Base-by-base conservation (phyloP, 495 filamentous ascomycete genomes). In the Chaetomium tenue region DNA sequence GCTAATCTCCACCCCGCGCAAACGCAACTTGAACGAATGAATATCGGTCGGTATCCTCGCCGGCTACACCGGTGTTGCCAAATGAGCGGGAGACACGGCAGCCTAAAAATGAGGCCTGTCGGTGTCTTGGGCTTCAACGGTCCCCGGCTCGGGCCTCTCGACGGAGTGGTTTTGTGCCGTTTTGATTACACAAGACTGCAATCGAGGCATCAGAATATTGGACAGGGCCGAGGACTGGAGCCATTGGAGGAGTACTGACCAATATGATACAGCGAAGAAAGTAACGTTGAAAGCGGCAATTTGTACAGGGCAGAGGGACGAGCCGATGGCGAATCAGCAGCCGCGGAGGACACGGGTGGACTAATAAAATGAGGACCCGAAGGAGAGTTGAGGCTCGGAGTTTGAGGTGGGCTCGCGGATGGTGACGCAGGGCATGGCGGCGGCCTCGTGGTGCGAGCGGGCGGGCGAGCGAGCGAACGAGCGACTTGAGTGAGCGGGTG, bases 181-280 rank as follows among this genome's bases (percentile, higher is more conserved):
- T 61, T 63, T 72, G 66, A 77, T 75, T 77, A 78, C 72, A 72
- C 66, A 73, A 64, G 48, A 73, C 76, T 74, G 61, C 58, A 61
- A 60, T 54, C 65, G 66, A 67, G 71, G 67, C 9, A 72, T 73
- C 66, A 78, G 76, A 33, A 65, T 22, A 57, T 70, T 54, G 60
- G 54, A 63, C 54, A 58, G 55, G 64, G 56, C 50, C 46, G 64
- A 48, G 54, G 50, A 63, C 11, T 47, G 28, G 46, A 50, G 61
- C 70, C 64, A 77, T 76, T 79, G 75, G 77, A 76, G 56, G 71
- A 63, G 58, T 62, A 79, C 79, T 80, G 75, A 82, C 79, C 78
- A 81, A 79, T 82, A 81, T 82, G 76, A 78, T 79, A 82, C 77
- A 79, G 71, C 57, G 71, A 70, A 72, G 61, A 50, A 57, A 51